Evolutionary conservation across 2,329 filamentous ascomycete genomes (phyloP).

Genomic region (Alternaria arbusti): DNA sequence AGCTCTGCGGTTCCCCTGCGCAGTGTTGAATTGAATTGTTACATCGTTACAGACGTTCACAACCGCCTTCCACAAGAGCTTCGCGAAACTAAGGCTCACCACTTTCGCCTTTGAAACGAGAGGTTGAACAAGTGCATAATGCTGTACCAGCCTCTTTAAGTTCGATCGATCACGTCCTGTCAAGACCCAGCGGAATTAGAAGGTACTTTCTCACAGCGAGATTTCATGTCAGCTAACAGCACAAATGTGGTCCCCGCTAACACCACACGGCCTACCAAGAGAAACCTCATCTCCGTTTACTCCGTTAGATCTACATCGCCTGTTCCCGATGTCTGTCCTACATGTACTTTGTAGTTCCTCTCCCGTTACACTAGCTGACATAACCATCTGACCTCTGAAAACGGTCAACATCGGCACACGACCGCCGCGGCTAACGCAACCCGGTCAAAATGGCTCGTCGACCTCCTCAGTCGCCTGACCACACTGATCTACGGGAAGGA

Average conservation of each 20-base stretch:
- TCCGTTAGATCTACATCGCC: neutral
- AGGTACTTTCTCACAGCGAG: neutral
- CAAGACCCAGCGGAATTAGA: neutral
- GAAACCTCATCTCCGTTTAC: neutral
- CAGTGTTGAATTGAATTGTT: constrained; percentile 7
- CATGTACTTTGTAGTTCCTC: neutral
- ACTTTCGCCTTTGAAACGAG: neutral
- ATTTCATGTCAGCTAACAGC: neutral
- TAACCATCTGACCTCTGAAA: neutral
- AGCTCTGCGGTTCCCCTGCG: neutral
- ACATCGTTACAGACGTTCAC: neutral
- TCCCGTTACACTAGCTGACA: constrained; percentile 1
- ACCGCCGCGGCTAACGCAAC: neutral
- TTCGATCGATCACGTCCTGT: neutral
- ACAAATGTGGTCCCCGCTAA: neutral
- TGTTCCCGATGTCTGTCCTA: neutral
- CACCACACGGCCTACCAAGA: neutral
- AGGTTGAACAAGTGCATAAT: neutral
- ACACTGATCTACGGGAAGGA: neutral
- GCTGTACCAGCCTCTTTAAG: neutral
- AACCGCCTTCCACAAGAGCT: neutral
- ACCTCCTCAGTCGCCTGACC: constrained; percentile 2
- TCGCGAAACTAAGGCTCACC: neutral
- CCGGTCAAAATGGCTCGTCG: neutral
- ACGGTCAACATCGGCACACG: constrained; percentile 3